Evolutionary conservation across 805 yeast species (phyloP).

Genomic region (Ogataea saltuana): DNA sequence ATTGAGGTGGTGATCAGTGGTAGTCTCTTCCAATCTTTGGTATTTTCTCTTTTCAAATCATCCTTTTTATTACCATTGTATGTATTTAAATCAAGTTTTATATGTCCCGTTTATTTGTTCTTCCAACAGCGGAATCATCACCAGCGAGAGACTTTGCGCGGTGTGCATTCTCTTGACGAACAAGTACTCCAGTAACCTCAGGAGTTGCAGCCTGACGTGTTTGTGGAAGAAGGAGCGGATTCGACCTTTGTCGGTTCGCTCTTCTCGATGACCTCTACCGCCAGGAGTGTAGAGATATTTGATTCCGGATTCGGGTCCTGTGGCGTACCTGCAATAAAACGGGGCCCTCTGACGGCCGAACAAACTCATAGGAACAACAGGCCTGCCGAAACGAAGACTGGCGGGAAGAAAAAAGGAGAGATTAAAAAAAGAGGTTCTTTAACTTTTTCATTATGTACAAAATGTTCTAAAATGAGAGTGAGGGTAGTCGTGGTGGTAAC

Average conservation of each 20-base stretch:
- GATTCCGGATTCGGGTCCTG: constrained; percentile 11
- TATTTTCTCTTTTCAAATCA: too few relatives aligned
- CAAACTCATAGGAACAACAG: background rate
- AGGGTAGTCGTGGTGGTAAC: too few relatives aligned
- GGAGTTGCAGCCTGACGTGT: constrained; percentile 3
- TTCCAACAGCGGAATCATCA: constrained; percentile 21
- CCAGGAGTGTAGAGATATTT: constrained; percentile 14
- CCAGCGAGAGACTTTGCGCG: constrained; percentile 21
- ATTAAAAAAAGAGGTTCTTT: background rate
- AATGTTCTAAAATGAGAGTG: too few relatives aligned
- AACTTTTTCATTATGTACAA: background rate
- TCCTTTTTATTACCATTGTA: too few relatives aligned
- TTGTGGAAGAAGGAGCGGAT: constrained; percentile 1
- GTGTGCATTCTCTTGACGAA: constrained; percentile 20
- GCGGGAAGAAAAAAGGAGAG: background rate
- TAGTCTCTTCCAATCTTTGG: too few relatives aligned
- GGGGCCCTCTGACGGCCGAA: constrained; percentile 7
- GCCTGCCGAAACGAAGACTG: too few relatives aligned
- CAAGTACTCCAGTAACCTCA: constrained; percentile 11
- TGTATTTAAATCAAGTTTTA: too few relatives aligned
- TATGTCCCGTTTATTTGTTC: too few relatives aligned
- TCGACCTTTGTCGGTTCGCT: background rate
- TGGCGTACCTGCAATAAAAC: constrained; percentile 16
- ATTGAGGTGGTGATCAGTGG: background rate
- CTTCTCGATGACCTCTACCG: background rate